Evolutionary conservation across 2,329 filamentous ascomycete species (phyloP).

Genomic region (Xylaria hypoxylon): DNA sequence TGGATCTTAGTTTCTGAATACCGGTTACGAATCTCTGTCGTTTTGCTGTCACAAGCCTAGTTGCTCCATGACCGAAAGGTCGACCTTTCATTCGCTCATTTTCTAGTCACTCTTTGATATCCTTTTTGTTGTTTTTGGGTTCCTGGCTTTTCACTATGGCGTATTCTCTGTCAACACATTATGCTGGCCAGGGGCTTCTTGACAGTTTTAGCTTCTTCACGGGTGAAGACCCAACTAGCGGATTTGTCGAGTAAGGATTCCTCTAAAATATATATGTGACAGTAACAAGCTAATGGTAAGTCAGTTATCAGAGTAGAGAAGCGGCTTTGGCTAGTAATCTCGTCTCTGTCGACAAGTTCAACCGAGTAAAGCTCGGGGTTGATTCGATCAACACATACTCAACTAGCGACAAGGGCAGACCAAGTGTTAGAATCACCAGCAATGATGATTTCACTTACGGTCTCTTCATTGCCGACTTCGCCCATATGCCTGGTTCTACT

Average conservation of each 20-base stretch:
- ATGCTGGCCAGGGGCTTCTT: constrained; percentile 50
- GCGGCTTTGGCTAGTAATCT: constrained; percentile 56
- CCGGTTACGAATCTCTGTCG: constrained; percentile 22
- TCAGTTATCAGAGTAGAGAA: constrained; percentile 58
- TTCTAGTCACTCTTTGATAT: constrained; percentile 47
- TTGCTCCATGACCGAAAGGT: constrained; percentile 41
- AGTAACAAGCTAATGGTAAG: constrained; percentile 8
- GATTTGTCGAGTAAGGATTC: constrained; percentile 72
- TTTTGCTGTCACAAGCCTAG: constrained; percentile 35
- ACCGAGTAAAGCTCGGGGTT: constrained; percentile 60
- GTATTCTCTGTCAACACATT: constrained; percentile 50
- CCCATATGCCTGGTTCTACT: constrained; percentile 76
- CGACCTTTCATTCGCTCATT: constrained; percentile 35
- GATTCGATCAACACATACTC: constrained; percentile 56
- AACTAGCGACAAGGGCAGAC: constrained; percentile 56
- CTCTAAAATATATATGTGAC: constrained; percentile 35
- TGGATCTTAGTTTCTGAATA: neutral
- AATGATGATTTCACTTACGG: constrained; percentile 72
- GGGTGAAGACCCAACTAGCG: constrained; percentile 70
- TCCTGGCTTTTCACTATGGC: constrained; percentile 39
- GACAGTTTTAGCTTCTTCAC: constrained; percentile 63
- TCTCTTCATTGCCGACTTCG: constrained; percentile 77
- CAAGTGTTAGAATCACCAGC: constrained; percentile 75
- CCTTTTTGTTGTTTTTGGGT: constrained; percentile 17
- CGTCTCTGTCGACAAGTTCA: constrained; percentile 57